Evolutionary conservation across 2,329 filamentous ascomycete species (phyloP), one percentile per base, ranked within the genome.

Genomic region (Meredithiella fracta): DNA sequence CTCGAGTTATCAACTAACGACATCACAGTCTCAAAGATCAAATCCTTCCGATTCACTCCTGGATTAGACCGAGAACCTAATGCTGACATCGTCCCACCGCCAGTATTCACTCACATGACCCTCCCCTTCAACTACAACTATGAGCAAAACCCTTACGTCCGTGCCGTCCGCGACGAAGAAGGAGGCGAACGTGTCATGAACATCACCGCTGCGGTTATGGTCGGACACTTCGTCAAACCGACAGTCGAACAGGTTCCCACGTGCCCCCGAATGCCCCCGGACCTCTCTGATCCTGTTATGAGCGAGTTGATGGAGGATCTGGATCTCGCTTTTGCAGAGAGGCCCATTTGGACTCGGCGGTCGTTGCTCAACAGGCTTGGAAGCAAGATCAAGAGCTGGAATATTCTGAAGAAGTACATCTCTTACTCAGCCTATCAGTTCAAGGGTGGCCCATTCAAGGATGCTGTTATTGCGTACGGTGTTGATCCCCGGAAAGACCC

Each of bases 381-480:
- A 1, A 69, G 70, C 51, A 70, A 69, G 51, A 70, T 72, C 25
- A 72, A 71, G 47, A 72, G 74, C 59, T 78, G 73, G 65, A 76
- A 77, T 58, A 68, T 76, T 44, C 68, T 95, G 59, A 85, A 87
- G 63, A 78, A 84, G 64, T 86, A 86, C 50, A 78, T 90, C 54
- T 85, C 88, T 60, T 91, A 92, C 63, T 81, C 87, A 3, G 89
- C 86, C 7, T 98, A 95, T 69, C 87, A 90, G 68, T 96, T 97
- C 73, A 84, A 85, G 58, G 88, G 85, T 22, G 92, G 92, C 0
- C 90, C 92, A 0, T 98, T 88, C 85, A 79, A 88, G 60, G 90
- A 97, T 66, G 83, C 86, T 2, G 80, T 96, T 55, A 80, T 96
- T 60, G 81, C 78, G 50, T 92, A 90, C 66, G 91, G 91, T 8